Conservation (phyloP, 2,329 filamentous ascomycete genomes). For the Exophiala sideris region DNA sequence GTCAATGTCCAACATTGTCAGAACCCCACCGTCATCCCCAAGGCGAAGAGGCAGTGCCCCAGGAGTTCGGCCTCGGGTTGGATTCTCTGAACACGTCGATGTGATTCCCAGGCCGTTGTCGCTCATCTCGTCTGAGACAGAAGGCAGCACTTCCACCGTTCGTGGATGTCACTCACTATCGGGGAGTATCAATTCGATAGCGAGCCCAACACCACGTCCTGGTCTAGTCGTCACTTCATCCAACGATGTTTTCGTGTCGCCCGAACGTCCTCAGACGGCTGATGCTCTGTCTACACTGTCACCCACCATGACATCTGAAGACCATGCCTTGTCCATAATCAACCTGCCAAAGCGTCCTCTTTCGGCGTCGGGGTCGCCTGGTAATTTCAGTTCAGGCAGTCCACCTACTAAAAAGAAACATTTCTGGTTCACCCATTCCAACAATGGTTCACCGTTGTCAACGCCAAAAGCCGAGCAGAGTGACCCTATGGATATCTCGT, state of each 20-base stretch:
- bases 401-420: slow-evolving; percentile 30
- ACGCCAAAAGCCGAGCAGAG: slow-evolving; percentile 30
- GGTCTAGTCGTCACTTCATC: slow-evolving; percentile 26
- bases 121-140: slow-evolving; percentile 77
- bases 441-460: slow-evolving; percentile 32
- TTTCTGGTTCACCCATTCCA: slow-evolving; percentile 31
- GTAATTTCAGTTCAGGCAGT: slow-evolving; percentile 22
- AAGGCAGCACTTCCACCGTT: slow-evolving; percentile 68
- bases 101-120: slow-evolving; percentile 81
- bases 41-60: slow-evolving; percentile 34
- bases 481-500: slow-evolving; percentile 22
- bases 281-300: slow-evolving; percentile 33
- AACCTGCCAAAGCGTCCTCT: slow-evolving; percentile 38
- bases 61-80: slow-evolving; percentile 59
- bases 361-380: slow-evolving; percentile 36
- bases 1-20: slow-evolving; percentile 23
- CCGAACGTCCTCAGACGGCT: slow-evolving; percentile 43
- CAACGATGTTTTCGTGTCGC: slow-evolving; percentile 24
- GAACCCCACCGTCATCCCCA: slow-evolving; percentile 24
- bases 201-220: slow-evolving; percentile 52
- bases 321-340: slow-evolving; percentile 21
- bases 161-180: slow-evolving; percentile 69
- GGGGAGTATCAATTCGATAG: slow-evolving; percentile 73
- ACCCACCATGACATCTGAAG: slow-evolving; percentile 30
- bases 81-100: slow-evolving; percentile 79